Conservation (phyloP, 2,329 filamentous ascomycete species). For the Coniochaeta sp. region DNA sequence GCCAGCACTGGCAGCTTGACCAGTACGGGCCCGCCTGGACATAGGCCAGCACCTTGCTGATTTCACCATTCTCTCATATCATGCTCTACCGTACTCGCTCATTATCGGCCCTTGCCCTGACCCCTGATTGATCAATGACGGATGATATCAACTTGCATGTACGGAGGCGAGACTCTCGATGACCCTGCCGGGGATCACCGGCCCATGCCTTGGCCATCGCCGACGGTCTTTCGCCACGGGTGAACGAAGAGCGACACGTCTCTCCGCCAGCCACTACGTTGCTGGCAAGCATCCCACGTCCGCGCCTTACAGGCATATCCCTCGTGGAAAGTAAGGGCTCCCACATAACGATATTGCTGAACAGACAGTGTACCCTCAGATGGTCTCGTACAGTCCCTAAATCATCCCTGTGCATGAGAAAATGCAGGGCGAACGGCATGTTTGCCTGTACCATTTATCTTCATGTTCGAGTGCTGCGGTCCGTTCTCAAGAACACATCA, state of each 20-base stretch:
- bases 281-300: neutral
- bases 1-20: neutral
- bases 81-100: neutral
- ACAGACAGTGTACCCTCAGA: neutral
- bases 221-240: neutral
- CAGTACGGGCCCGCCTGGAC: neutral
- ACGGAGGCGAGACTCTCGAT: neutral
- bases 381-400: neutral
- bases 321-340: neutral
- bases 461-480: neutral
- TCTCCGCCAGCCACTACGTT: neutral
- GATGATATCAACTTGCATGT: neutral
- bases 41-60: neutral
- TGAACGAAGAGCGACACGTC: neutral
- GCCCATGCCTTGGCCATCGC: neutral
- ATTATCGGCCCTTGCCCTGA: neutral
- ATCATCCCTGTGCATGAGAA: neutral
- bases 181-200: neutral
- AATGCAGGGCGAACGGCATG: neutral
- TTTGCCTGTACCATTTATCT: slow-evolving; percentile 4
- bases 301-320: neutral
- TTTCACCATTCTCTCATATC: neutral
- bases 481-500: neutral
- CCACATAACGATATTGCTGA: neutral
- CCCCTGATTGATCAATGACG: neutral